Percentiles rank a stretch among this genome's conserved stretches.
Conservation (phyloP, 257 asterid species). For the Voacanga thouarsii region DNA sequence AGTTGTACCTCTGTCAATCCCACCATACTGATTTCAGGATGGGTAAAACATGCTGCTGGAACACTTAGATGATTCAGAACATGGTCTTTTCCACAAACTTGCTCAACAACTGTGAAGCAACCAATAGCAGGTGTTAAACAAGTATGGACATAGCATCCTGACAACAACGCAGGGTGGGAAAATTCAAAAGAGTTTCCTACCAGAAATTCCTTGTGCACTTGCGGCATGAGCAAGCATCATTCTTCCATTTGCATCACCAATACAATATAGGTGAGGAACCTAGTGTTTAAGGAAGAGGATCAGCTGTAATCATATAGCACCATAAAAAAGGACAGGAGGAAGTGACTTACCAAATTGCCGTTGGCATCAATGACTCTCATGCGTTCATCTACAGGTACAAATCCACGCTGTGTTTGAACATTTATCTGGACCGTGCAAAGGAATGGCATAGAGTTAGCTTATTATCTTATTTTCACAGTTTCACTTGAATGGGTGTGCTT, state of each 20-base stretch:
- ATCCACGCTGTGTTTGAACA: slow-evolving; percentile 89
- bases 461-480: slow-evolving; percentile 1
- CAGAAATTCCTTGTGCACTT: slow-evolving; percentile 97
- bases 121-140: slow-evolving; percentile 28
- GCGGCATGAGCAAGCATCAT: slow-evolving; percentile 99
- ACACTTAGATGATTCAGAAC: slow-evolving; percentile 87
- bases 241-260: slow-evolving; percentile 99
- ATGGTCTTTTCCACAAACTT: slow-evolving; percentile 84
- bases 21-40: slow-evolving; percentile 99
- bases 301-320: slow-evolving; percentile 17
- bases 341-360: slow-evolving; percentile 69
- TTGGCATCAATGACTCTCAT: slow-evolving; percentile 86
- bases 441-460: slow-evolving; percentile 10
- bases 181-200: slow-evolving; percentile 32
- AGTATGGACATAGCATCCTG: slow-evolving; percentile 1
- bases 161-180: slow-evolving; percentile 15
- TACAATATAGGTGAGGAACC: slow-evolving; percentile 97
- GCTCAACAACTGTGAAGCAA: slow-evolving; percentile 74
- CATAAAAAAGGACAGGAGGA: slow-evolving; percentile 17
- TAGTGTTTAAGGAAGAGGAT: slow-evolving; percentile 25
- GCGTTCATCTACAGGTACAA: slow-evolving; percentile 92
- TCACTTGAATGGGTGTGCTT: background rate
- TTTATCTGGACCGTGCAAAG: slow-evolving; percentile 51
- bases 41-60: slow-evolving; percentile 99
- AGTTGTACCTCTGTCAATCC: slow-evolving; percentile 86